Conservation (phyloP, 345 rosid species). For the Syzygium oleosum region DNA sequence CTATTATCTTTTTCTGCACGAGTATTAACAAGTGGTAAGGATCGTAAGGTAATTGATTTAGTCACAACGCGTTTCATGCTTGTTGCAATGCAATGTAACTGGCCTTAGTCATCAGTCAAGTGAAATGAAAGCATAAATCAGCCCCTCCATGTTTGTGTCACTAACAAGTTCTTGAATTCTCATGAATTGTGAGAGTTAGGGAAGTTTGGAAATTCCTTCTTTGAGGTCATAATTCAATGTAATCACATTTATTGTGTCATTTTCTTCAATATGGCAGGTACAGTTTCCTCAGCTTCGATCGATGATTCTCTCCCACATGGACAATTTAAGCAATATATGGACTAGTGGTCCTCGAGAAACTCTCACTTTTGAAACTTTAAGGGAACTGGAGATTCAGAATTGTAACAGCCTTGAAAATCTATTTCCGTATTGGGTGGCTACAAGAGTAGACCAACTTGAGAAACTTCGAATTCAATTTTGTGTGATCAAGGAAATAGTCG, state of each 20-base stretch:
- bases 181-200: not conserved
- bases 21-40: not conserved
- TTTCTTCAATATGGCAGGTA: not conserved
- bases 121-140: not conserved
- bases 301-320: not conserved
- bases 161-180: not conserved
- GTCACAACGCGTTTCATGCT: fast-evolving
- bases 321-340: not conserved
- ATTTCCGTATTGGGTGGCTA: not conserved
- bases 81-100: not conserved
- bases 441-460: not conserved
- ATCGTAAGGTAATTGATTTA: not conserved
- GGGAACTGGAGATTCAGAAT: not conserved
- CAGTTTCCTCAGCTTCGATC: not conserved
- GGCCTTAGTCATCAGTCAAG: not conserved
- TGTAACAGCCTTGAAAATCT: not conserved
- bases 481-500: not conserved
- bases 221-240: not conserved
- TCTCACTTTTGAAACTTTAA: not conserved
- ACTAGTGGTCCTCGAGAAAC: fast-evolving
- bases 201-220: not conserved
- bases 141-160: not conserved
- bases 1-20: not conserved
- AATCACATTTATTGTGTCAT: not conserved
- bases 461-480: not conserved